Percentiles rank a stretch among this genome's conserved stretches.
Evolutionary conservation across 805 yeast genomes (phyloP).

Genomic region (Lachancea thermotolerans): DNA sequence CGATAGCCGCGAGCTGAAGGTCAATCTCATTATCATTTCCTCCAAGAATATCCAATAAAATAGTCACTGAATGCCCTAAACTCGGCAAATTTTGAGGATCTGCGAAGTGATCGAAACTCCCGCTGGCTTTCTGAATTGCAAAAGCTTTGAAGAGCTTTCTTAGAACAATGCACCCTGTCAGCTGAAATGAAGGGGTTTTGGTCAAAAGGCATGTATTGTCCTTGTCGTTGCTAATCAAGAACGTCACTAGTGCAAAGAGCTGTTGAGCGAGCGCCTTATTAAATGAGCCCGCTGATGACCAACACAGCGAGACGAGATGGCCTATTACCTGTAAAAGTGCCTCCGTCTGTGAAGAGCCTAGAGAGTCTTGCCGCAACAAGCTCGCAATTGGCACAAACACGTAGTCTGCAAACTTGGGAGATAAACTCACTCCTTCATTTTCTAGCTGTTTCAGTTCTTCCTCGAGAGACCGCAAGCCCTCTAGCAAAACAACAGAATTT

Average conservation of each 20-base stretch:
- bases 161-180: slow-evolving; percentile 33
- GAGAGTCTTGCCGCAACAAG: slow-evolving; percentile 41
- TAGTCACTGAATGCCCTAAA: slow-evolving; percentile 42
- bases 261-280: slow-evolving; percentile 37
- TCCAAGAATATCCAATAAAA: slow-evolving; percentile 34
- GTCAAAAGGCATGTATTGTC: slow-evolving; percentile 15
- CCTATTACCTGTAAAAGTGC: slow-evolving; percentile 39
- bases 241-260: slow-evolving; percentile 41
- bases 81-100: slow-evolving; percentile 34
- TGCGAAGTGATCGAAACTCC: slow-evolving; percentile 14
- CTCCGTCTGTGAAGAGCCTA: slow-evolving; percentile 43
- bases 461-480: slow-evolving; percentile 33
- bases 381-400: slow-evolving; percentile 55
- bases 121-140: slow-evolving; percentile 22
- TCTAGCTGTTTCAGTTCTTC: slow-evolving; percentile 12
- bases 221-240: slow-evolving; percentile 33
- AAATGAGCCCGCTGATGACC: slow-evolving; percentile 37
- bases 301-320: slow-evolving; percentile 40
- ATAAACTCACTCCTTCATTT: slow-evolving; percentile 17
- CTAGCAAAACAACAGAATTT: slow-evolving; percentile 27
- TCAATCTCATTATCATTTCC: slow-evolving; percentile 22
- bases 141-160: slow-evolving; percentile 29
- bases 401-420: slow-evolving; percentile 49
- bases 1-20: slow-evolving; percentile 31
- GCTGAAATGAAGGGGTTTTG: slow-evolving; percentile 34